Base-by-base conservation (phyloP, 257 asterid species). In the Verbena officinalis region DNA sequence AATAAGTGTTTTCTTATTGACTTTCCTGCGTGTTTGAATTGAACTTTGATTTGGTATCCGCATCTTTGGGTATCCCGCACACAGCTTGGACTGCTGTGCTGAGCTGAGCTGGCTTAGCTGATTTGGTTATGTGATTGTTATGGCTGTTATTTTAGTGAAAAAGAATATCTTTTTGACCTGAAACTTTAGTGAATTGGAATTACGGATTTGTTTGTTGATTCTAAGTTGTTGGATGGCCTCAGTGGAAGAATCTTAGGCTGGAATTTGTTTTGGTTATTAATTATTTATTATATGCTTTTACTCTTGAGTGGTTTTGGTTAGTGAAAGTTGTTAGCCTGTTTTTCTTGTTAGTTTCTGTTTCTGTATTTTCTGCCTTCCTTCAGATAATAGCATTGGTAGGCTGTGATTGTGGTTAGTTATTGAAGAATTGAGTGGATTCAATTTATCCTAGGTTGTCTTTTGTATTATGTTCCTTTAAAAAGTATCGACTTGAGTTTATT, bases 31-130 rank as follows among this genome's bases (percentile, higher is more conserved):
- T 55, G 52, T 52, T 43, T 44, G 5, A 30, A 42, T 20, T 61
- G 33, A 10, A 14, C 4, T 40, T 43, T 31, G 38, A 22, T 64
- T 45, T 33, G 15, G 56, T 11, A 4, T 15, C 10, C 4, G 34
- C 20, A 4, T 58, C 34, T 58, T 38, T 10, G 36, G 17, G 13
- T 38, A 15, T 30, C 36, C 19, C 31, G 56, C 19, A 21, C 24
- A 22, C 16, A 60, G 56, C 45, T 33, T 46, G 33, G 33, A 19
- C 6, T 9, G 34, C 46, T 27, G 43, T 3, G 34, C 51, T 39
- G 59, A 6, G 33, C 33, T 50, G 34, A 34, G 58, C 68, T 50
- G 48, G 46, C 57, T 20, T 49, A 69, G 74, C 48, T 59, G 36
- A 5, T 60, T 51, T 24, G 48, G 42, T 49, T 17, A 33, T 42